Base-by-base conservation (phyloP, 2,329 filamentous ascomycete species). In the Colletotrichum chlorophyti region DNA sequence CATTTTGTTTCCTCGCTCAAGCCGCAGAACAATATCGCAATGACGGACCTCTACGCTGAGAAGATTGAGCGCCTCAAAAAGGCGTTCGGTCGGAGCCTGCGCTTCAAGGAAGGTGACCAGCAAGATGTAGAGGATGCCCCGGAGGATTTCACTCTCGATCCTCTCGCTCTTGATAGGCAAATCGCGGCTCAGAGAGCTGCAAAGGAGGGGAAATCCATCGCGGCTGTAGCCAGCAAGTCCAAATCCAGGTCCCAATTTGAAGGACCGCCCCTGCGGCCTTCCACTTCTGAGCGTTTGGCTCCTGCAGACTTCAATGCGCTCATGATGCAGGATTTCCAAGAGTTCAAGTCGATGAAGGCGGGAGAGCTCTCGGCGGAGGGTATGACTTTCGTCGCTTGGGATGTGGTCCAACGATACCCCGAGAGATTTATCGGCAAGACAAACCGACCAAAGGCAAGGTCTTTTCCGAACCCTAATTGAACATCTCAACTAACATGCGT, bases 371-470 rank as follows among this genome's bases (percentile, higher is more conserved):
- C 62, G 60, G 63, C 72, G 40, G 35, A 67, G 10, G 47, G 65
- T 1, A 68, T 73, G 14, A 45, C 52, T 1, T 83, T 87, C 62
- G 78, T 77, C 34, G 75, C 83, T 0, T 85, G 82, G 77, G 74
- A 75, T 21, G 73, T 84, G 0, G 72, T 91, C 21, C 70, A 75
- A 23, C 78, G 76, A 17, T 92, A 88, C 65, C 84, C 85, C 0
- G 79, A 83, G 61, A 78, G 73, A 52, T 91, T 83, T 68, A 82
- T 88, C 38, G 80, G 82, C 53, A 79, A 79, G 58, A 60, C 55
- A 58, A 90, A 84, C 66, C 73, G 66, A 61, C 81, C 72, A 67
- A 79, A 65, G 63, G 83, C 76, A 70, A 80, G 43, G 11, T 5
- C 6, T 24, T 32, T 3, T 6, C 9, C 23, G 31, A 19, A 19